Base-by-base conservation (phyloP, 1,139 yeast genomes). In the Meyerozyma carpophila region DNA sequence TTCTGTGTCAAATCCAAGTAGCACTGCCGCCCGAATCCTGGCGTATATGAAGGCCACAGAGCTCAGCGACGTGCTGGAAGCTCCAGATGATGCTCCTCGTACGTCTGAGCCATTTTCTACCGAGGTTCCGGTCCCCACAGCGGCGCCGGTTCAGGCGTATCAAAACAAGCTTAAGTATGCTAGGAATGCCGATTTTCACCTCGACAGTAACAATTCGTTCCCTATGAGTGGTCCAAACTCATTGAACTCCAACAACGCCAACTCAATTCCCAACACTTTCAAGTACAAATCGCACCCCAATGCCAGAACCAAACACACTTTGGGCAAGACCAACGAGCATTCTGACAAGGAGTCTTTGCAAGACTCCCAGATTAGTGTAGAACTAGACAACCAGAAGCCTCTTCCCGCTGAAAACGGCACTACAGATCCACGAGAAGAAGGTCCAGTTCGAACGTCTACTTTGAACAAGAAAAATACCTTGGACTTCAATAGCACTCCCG, bases 281-380 rank as follows among this genome's bases (percentile, higher is more conserved):
- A 65, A 70, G 45, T 65, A 71, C 51, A 73, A 72, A 48, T 66
- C 73, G 9, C 75, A 70, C 49, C 76, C 77, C 8, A 73, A 71
- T 50, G 78, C 78, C 24, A 64, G 57, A 44, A 66, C 77, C 0
- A 73, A 71, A 50, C 49, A 60, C 5, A 56, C 54, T 16, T 55
- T 68, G n/a, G 64, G 58, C 9, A 29, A 13, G 6, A 47, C 44
- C 2, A 40, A 45, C 2, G 43, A 42, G 5, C 34, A 38, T 13
- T 10, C 11, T n/a, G 13, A 27, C 29, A 5, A 27, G 16, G 24
- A 7, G 28, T 13, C n/a, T 14, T 21, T 21, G 8, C 24, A 21
- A 21, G 4, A 21, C 18, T 9, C 40, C 25, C 29, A 40, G n/a
- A 18, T 21, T 5, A 21, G 24, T 21, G 24, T 21, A 8, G 24